Evolutionary conservation across 2,329 filamentous ascomycete species (phyloP), one percentile per base, ranked within the genome.

Genomic region (Didymella arachidicola): DNA sequence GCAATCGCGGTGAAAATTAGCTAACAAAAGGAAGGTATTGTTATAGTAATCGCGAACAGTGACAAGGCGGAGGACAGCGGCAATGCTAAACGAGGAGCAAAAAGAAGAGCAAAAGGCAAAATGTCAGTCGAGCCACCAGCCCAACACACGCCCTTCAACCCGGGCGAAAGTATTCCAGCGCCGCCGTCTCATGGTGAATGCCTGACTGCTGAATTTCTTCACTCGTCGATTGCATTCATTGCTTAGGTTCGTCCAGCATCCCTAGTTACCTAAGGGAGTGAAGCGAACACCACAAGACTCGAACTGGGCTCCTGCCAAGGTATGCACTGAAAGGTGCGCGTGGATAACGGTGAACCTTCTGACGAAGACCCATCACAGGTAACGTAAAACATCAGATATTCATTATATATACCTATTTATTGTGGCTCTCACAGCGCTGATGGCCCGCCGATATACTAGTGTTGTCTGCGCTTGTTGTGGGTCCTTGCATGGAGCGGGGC

Each of bases 121-220:
- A 74, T 68, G 65, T 70, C 67, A 72, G 74, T 78, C 55, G 74
- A 74, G 66, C 65, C 64, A 71, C 69, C 74, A 76, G 70, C 71
- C 74, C 72, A 59, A 65, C 68, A 66, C 64, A 59, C 60, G 53
- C 64, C 67, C 69, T 67, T 71, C 72, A 75, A 77, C 73, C 74
- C 59, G 54, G 67, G 65, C 68, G 68, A 62, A 69, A 75, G 75
- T 77, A 76, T 61, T 77, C 75, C 75, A 75, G 72, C 72, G 64
- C 73, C 75, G 76, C 75, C 75, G 71, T 73, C 74, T 74, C 69
- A 72, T 75, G 73, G 73, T 77, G 74, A 76, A 76, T 67, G 62
- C 74, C 65, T 57, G 74, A 76, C 68, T 78, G 74, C 76, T 73
- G 74, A 77, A 77, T 77, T 77, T 67, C 76, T 78, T 77, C 76